Percentiles rank a stretch among this genome's conserved stretches.
phyloP scores from a whole-genome alignment of 163 green algal genomes.

The Volvox carteri region DNA sequence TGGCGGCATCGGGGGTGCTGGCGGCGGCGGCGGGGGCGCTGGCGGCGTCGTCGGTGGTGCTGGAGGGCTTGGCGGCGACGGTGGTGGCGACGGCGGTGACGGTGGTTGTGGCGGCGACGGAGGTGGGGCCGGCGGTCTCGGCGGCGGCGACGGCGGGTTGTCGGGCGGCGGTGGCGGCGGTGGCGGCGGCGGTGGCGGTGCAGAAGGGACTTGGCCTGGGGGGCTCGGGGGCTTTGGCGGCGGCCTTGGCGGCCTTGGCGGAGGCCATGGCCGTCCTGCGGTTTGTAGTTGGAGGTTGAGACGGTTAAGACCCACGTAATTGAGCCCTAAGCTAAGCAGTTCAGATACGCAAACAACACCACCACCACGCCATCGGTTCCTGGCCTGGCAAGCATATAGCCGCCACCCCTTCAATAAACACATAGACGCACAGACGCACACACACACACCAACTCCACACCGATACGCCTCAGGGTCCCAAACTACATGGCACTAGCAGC shows the following conservation, averaged over 20 bases:
- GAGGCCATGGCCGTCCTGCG: conserved; percentile 27
- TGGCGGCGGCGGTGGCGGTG: conserved; percentile 4
- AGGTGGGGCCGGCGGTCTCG: background rate
- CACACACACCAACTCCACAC: no score
- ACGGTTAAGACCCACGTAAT: background rate
- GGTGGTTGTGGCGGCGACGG: background rate
- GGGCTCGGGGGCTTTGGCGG: background rate
- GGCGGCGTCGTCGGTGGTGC: background rate
- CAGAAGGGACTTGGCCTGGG: background rate
- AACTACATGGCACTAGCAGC: no score
- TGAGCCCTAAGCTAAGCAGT: no score
- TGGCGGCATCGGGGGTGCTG: background rate
- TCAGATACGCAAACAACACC: no score
- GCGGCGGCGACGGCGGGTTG: background rate
- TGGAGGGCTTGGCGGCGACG: background rate
- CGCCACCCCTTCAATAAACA: no score
- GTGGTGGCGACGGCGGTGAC: background rate
- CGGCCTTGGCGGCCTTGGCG: conserved; percentile 1
- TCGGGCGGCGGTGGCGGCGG: conserved; percentile 11
- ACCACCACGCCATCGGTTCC: no score
- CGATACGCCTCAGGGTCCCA: no score
- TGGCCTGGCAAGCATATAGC: background rate
- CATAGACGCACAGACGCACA: no score
- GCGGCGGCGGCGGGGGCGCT: background rate
- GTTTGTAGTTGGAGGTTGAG: background rate